Evolutionary conservation across 768 basidiomycete species (phyloP).

Genomic region (Punctularia strigosozonata): DNA sequence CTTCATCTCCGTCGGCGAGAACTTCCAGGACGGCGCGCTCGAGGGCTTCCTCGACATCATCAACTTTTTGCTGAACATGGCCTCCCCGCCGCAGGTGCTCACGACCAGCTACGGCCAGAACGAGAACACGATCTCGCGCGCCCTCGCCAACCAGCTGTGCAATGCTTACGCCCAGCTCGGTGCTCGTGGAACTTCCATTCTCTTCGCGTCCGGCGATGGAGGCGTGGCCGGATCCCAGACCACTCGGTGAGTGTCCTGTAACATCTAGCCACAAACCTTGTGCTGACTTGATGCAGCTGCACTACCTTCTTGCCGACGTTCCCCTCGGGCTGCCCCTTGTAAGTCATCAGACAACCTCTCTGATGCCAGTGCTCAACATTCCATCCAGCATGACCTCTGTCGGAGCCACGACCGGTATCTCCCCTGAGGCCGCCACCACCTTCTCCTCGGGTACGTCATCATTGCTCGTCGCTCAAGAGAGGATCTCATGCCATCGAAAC

Average conservation of each 20-base stretch:
- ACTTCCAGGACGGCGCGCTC: slow-evolving; percentile 7
- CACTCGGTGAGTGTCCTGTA: no score
- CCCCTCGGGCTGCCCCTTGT: slow-evolving; percentile 25
- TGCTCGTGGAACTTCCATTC: slow-evolving; percentile 22
- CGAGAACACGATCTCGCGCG: slow-evolving; percentile 13
- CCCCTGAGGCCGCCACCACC: slow-evolving; percentile 17
- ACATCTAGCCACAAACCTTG: no score
- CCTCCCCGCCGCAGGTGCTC: slow-evolving; percentile 7
- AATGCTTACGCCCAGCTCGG: slow-evolving; percentile 24
- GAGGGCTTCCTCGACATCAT: slow-evolving; percentile 18
- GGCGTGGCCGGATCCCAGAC: slow-evolving; percentile 22
- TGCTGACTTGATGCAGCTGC: no score
- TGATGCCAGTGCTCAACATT: not conserved
- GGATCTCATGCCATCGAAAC: no score
- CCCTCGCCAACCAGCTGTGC: slow-evolving; percentile 17
- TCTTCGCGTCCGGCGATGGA: slow-evolving; percentile 28
- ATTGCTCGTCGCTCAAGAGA: no score
- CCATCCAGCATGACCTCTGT: slow-evolving; percentile 20
- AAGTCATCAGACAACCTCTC: slow-evolving; percentile 3
- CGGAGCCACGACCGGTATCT: slow-evolving; percentile 19
- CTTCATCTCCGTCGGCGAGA: slow-evolving; percentile 16
- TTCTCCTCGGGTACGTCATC: no score
- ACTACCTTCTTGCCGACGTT: slow-evolving; percentile 22
- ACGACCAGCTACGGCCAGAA: slow-evolving; percentile 23
- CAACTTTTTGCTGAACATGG: slow-evolving; percentile 12